Conservation (phyloP, 495 filamentous ascomycete species). For the Daldinia grandis region DNA sequence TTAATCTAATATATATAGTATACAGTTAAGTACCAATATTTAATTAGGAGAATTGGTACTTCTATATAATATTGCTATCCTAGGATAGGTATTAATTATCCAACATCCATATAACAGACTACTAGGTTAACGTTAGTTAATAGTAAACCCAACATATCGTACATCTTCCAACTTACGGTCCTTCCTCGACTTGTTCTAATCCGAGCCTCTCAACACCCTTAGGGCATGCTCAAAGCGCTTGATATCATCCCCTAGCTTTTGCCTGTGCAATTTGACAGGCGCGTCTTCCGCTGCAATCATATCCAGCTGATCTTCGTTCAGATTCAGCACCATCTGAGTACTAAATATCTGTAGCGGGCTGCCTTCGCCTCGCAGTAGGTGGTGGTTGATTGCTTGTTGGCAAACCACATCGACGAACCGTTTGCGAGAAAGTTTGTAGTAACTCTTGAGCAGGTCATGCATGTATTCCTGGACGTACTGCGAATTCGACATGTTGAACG, state of each 20-base stretch:
- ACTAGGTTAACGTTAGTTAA: too few relatives aligned
- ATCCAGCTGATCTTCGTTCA: constrained; percentile 39
- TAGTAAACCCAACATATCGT: background rate
- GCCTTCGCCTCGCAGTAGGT: constrained; percentile 41
- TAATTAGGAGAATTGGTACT: too few relatives aligned
- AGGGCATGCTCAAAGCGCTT: constrained; percentile 39
- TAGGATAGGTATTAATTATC: background rate
- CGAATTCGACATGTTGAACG: constrained; percentile 55
- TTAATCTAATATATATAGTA: background rate
- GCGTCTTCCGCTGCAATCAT: constrained; percentile 41
- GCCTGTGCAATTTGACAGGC: constrained; percentile 36
- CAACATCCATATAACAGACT: too few relatives aligned
- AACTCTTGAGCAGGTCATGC: constrained; percentile 65
- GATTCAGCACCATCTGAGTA: constrained; percentile 30
- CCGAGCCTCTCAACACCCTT: constrained; percentile 37
- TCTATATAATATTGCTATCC: background rate
- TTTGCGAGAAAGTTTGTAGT: constrained; percentile 67
- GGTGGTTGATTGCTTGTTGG: constrained; percentile 48
- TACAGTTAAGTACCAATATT: background rate
- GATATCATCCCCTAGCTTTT: constrained; percentile 44
- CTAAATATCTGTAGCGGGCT: constrained; percentile 38
- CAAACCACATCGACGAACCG: constrained; percentile 66
- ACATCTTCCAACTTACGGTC: background rate
- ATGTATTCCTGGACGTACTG: constrained; percentile 60
- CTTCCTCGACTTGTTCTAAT: background rate